Evolutionary conservation across 257 asterid genomes (phyloP).

Genomic region (Forsythia viridissima): DNA sequence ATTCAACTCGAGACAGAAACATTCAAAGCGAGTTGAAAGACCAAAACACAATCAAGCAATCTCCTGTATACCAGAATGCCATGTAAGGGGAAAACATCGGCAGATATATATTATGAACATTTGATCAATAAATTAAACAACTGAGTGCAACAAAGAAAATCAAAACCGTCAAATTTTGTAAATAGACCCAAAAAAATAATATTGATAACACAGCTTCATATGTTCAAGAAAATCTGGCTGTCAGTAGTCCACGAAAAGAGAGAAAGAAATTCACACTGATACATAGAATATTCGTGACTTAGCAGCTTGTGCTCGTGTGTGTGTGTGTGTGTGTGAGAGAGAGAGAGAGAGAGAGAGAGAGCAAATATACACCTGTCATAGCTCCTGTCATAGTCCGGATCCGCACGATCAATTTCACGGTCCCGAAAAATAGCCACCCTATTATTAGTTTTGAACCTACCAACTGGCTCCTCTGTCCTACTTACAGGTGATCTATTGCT

Average conservation of each 20-base stretch:
- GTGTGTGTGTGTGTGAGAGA: neutral
- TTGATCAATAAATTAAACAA: neutral
- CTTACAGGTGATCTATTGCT: slow-evolving; percentile 75
- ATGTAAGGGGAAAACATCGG: neutral
- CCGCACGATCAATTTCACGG: slow-evolving; percentile 90
- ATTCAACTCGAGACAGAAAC: neutral
- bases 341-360: neutral
- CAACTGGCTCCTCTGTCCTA: slow-evolving; percentile 77
- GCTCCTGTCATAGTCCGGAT: slow-evolving; percentile 93
- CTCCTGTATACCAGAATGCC: neutral
- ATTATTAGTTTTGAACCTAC: slow-evolving; percentile 58
- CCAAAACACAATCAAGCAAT: neutral
- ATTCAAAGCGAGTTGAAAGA: neutral
- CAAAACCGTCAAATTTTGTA: neutral
- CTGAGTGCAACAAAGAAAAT: neutral
- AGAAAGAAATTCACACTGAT: neutral
- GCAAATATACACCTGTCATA: slow-evolving; percentile 69
- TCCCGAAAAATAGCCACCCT: slow-evolving; percentile 96
- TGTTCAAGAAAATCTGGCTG: neutral
- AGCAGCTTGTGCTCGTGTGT: neutral
- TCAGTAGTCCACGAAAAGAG: neutral
- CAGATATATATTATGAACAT: neutral
- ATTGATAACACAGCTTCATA: neutral
- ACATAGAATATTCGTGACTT: neutral
- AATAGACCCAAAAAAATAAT: neutral